Evolutionary conservation across 148 eudicot genomes (phyloP).

Genomic region (Polygonum aviculare): DNA sequence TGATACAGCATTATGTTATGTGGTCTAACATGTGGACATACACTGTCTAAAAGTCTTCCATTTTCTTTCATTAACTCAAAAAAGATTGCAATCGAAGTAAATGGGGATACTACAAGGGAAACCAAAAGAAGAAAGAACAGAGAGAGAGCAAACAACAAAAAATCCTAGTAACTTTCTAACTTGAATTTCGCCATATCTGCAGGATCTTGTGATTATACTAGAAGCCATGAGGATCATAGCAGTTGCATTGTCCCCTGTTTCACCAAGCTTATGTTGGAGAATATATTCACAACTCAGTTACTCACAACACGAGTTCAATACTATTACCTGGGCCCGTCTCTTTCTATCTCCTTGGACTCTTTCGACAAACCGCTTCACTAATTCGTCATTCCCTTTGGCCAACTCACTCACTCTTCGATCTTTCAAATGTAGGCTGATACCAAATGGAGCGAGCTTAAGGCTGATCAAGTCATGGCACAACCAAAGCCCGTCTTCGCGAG

Average conservation of each 20-base stretch:
- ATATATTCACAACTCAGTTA: slow-evolving; percentile 88
- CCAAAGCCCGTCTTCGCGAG: slow-evolving; percentile 76
- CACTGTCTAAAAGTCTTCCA: not conserved
- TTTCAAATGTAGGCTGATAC: slow-evolving; percentile 54
- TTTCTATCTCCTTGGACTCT: slow-evolving; percentile 12
- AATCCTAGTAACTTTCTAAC: not conserved
- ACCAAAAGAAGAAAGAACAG: not conserved
- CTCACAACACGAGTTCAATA: slow-evolving; percentile 63
- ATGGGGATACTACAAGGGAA: not conserved
- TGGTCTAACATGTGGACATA: not conserved
- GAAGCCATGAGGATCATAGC: slow-evolving; percentile 89
- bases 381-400: not conserved
- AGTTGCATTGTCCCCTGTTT: slow-evolving; percentile 69
- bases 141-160: not conserved
- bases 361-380: not conserved
- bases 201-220: slow-evolving; percentile 86
- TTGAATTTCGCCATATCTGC: slow-evolving; percentile 12
- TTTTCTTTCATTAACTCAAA: not conserved
- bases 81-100: not conserved
- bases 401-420: slow-evolving; percentile 10
- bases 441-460: slow-evolving; percentile 88
- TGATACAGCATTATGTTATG: not conserved
- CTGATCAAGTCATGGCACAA: slow-evolving; percentile 71
- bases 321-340: slow-evolving; percentile 64
- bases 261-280: slow-evolving; percentile 68